Evolutionary conservation across 2,329 filamentous ascomycete genomes (phyloP), one percentile per base, ranked within the genome.

Genomic region (Cordyceps cateniannulata): DNA sequence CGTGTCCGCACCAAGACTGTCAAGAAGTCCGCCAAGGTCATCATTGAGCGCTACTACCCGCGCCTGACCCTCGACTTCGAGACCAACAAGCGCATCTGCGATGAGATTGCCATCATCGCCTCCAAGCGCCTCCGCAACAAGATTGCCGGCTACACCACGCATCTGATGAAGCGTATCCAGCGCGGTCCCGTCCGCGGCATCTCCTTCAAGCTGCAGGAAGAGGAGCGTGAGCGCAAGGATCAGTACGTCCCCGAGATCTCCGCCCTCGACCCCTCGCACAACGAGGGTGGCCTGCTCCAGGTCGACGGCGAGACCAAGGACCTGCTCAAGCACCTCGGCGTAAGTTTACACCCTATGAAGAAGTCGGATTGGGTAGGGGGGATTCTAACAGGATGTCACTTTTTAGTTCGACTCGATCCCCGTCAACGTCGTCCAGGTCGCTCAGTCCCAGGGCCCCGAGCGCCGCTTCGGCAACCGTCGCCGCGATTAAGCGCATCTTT

Each of bases 161-260:
- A 96, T 78, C 79, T 96, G 81, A 99, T 99, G 96, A 98, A 98
- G 89, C 95, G 95, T 81, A 99, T 99, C 73, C 95, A 98, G 86
- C 92, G 95, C 79, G 95, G 95, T 69, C 95, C 95, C 69, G 95
- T 99, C 81, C 96, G 95, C 74, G 95, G 95, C 85, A 99, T 99
- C 83, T 99, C 96, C 81, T 99, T 99, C 93, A 99, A 99, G 88
- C 91, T 99, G 65, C 95, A 99, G 84, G 95, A 99, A 85, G 95
- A 99, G 85, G 95, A 99, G 89, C 91, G 95, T 86, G 95, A 99
- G 85, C 90, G 95, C 79, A 99, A 99, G 90, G 95, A 99, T 85
- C 95, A 99, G 85, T 99, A 97, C 85, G 95, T 99, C 69, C 95
- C 95, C 75, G 95, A 99, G 83, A 85, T 99, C 72, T 99, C 96